phyloP scores from a whole-genome alignment of 148 eudicot species.

The Diospyros kaki region DNA sequence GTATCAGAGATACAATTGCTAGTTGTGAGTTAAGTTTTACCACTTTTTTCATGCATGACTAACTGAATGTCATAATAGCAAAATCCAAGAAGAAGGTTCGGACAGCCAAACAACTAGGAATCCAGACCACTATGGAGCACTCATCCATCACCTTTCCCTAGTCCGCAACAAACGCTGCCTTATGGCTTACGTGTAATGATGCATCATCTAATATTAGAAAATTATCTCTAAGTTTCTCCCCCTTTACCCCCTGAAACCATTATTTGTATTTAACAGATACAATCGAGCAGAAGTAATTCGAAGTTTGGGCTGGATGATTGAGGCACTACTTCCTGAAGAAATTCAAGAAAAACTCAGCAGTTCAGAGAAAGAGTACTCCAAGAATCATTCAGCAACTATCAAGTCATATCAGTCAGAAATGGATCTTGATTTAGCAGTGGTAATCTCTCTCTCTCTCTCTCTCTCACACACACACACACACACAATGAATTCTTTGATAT shows the following conservation, averaged over 20 bases:
- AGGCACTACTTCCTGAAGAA: constrained; percentile 70
- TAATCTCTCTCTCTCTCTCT: constrained; percentile 28
- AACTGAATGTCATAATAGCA: constrained; percentile 38
- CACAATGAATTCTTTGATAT: not conserved
- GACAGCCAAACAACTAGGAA: constrained; percentile 58
- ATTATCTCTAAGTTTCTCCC: not conserved
- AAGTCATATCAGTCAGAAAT: constrained; percentile 59
- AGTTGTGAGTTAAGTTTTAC: not conserved
- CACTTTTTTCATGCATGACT: not conserved
- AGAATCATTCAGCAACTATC: constrained; percentile 57
- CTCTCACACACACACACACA: not conserved
- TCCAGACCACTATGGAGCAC: constrained; percentile 83
- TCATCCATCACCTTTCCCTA: constrained; percentile 80
- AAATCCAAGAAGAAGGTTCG: constrained; percentile 75
- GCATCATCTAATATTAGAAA: not conserved
- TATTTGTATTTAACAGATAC: constrained; percentile 37
- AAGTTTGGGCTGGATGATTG: constrained; percentile 69
- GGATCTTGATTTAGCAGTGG: constrained; percentile 83
- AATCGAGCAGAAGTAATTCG: constrained; percentile 75
- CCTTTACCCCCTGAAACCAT: not conserved
- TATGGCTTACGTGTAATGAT: constrained; percentile 74
- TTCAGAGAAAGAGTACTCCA: constrained; percentile 71
- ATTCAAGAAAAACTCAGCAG: constrained; percentile 74
- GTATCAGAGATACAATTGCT: not conserved
- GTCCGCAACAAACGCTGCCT: constrained; percentile 94